Evolutionary conservation across 2,329 filamentous ascomycete species (phyloP).

Genomic region (Clonostachys rosea): DNA sequence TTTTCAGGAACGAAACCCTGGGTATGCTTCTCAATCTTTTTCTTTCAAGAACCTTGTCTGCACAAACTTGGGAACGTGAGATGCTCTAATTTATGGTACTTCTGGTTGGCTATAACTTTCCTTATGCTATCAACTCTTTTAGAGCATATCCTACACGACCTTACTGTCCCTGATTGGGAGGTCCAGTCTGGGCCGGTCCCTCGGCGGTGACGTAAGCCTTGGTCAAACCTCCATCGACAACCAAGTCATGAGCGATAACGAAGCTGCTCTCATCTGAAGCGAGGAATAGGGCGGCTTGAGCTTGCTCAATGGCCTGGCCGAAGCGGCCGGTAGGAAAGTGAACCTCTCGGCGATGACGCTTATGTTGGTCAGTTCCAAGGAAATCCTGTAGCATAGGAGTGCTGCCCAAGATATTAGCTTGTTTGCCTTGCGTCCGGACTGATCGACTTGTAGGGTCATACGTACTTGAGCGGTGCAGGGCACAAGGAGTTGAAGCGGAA

Average conservation of each 20-base stretch:
- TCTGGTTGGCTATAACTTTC: too few relatives aligned
- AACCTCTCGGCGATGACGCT: slow-evolving; percentile 66
- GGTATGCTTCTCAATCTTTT: too few relatives aligned
- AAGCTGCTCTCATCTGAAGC: slow-evolving; percentile 73
- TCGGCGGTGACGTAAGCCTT: slow-evolving; percentile 35
- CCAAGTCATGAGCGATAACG: slow-evolving; percentile 68
- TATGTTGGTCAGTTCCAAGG: slow-evolving; percentile 67
- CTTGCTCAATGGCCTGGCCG: slow-evolving; percentile 74
- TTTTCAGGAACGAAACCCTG: too few relatives aligned
- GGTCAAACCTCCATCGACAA: slow-evolving; percentile 68
- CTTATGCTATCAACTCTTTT: too few relatives aligned
- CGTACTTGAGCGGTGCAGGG: slow-evolving; percentile 67
- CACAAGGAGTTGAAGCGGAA: slow-evolving; percentile 72
- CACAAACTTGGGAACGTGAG: too few relatives aligned
- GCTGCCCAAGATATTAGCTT: slow-evolving; percentile 20
- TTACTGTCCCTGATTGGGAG: slow-evolving; percentile 31
- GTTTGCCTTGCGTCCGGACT: not conserved
- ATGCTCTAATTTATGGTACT: too few relatives aligned
- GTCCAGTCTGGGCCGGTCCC: slow-evolving; percentile 13
- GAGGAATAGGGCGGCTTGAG: slow-evolving; percentile 68
- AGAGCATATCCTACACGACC: not conserved
- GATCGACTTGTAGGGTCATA: not conserved
- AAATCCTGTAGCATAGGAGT: slow-evolving; percentile 73
- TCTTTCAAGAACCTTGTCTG: too few relatives aligned
- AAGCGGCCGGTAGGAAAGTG: slow-evolving; percentile 76